phyloP scores from a whole-genome alignment of 495 filamentous ascomycete genomes.

The Jackrogersella multiformis region DNA sequence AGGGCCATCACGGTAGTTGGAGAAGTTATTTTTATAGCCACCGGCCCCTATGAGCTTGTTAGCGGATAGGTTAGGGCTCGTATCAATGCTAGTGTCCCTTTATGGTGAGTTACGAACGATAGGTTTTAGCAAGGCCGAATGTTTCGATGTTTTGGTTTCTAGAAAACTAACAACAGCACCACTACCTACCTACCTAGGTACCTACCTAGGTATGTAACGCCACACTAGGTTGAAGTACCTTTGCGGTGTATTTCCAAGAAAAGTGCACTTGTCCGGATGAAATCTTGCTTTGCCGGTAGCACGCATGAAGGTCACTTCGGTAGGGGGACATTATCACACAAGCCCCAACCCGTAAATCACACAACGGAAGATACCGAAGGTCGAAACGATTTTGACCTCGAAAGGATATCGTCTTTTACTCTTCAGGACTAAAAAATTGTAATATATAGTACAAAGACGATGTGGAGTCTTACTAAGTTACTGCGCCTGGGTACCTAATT shows the following conservation, averaged over 20 bases:
- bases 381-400: constrained; percentile 5
- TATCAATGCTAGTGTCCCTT: background rate
- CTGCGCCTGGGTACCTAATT: constrained; percentile 31
- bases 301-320: constrained; percentile 5
- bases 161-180: no score
- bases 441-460: no score
- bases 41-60: background rate
- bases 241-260: background rate
- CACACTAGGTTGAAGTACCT: background rate
- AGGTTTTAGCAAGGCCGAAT: constrained; percentile 11
- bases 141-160: constrained; percentile 2
- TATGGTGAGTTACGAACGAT: constrained; percentile 10
- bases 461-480: no score
- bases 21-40: constrained; percentile 31
- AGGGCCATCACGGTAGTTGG: constrained; percentile 12
- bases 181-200: no score
- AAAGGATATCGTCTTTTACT: background rate
- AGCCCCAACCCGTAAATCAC: background rate
- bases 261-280: background rate
- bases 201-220: no score
- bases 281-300: background rate
- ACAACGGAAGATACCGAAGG: constrained; percentile 8
- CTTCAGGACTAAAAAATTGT: no score
- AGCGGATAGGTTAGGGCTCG: background rate
- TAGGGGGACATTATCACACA: background rate